Base-by-base conservation (phyloP, 2,329 filamentous ascomycete genomes). In the Fusarium cicatricum region DNA sequence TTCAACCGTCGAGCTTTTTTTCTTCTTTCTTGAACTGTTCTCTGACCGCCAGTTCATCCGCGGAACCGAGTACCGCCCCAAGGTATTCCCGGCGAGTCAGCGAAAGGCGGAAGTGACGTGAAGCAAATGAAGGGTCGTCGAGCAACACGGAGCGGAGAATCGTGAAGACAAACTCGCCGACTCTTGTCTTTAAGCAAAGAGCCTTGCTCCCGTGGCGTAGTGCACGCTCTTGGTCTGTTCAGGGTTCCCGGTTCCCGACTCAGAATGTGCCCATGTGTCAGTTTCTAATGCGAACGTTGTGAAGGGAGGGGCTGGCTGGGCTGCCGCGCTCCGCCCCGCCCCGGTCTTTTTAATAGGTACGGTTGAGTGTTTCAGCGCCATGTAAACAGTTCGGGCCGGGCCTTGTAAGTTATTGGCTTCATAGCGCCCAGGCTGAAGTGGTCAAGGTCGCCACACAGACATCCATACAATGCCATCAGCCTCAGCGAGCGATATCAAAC, bases 21-120 rank as follows among this genome's bases (percentile, higher is more conserved):
- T 48, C 21, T 56, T 51, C 43, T 36, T 28, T 46, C 40, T 45
- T 46, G 56, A 42, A 44, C 38, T 43, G 17, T 58, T 56, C 55
- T 53, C 67, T 81, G 78, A 81, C 78, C 79, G 79, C 79, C 78
- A 81, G 76, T 81, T 80, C 75, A 75, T 75, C 72, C 70, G 38
- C 44, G 37, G 43, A 48, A 51, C 45, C 37, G 32, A 53, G 34
- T 19, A 36, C 42, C 48, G 47, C 55, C 50, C 52, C 61, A 67
- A 61, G 66, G 55, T 67, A 51, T 67, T 56, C 66, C 66, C 41
- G 46, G 62, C 55, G 58, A 38, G 45, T 42, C 34, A 29, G 48
- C 48, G 41, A 50, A 56, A 61, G 63, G 60, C 43, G 49, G 60
- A 49, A 56, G 50, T 48, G 55, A 55, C 62, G 62, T 67, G 65